Evolutionary conservation across 192 early-diverging fungal genomes (phyloP), one percentile per base, ranked within the genome.

Genomic region (Entophlyctis luteolus): DNA sequence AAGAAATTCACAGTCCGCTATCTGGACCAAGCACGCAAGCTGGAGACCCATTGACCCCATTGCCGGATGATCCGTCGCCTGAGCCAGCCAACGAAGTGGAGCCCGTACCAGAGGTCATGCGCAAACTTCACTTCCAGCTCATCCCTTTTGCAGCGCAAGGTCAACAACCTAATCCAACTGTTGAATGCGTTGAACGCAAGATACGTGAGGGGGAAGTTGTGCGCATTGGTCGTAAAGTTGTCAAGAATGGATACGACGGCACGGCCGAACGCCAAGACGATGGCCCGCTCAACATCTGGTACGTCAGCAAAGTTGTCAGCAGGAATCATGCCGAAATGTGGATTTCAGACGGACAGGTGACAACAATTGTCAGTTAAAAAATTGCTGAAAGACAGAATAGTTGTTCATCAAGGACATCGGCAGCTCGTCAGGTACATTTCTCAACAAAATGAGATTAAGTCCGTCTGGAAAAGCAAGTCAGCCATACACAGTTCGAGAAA

Each of bases 391-490:
- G n/a, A 48, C n/a, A 29, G 16, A 25, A 16, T 67, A 96, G 91
- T 85, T 99, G 52, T 98, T 78, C 68, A 89, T 98, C 67, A 87
- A 88, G 67, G 97, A 99, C 76, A 93, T 91, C 45, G 95, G 93
- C 62, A 93, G 91, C 25, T 99, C 95, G 2, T 97, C 95, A 29
- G 97, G 97, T 10, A 99, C 97, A 14, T 99, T 98, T 67, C 78
- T 99, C 34, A 99, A 99, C 79, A 89, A 94, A 75, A 87, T 90
- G 75, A 78, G 97, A 22, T 77, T 99, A 18, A 89, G 88, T 47
- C 88, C 94, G 16, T 90, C 93, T 27, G 87, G 87, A 2, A 84
- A 90, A 49, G 93, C 94, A 76, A 93, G 90, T 46, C 73, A 84
- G 39, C 88, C 95, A 12, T 88, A 87, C 54, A 84, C 80, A 34